Base-by-base conservation (phyloP, 768 basidiomycete species). In the Psilocybe subaeruginosa region DNA sequence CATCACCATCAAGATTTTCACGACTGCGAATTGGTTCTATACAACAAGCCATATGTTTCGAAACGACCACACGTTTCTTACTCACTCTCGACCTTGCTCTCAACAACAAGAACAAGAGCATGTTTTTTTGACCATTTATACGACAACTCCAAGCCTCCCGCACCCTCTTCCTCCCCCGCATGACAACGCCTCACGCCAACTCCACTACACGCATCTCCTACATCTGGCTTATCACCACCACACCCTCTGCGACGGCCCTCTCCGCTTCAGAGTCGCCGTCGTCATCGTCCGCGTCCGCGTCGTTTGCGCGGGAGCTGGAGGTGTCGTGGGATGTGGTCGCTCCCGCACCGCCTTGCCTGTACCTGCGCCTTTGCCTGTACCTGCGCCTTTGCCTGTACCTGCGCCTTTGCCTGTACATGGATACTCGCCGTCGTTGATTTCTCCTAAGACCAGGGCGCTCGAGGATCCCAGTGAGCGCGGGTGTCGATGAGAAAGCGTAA, bases 211-310 rank as follows among this genome's bases (percentile, higher is more conserved):
- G 65, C 55, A 72, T 80, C 58, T 88, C 90, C 23, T 23, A 0
- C 2, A 23, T 23, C 23, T 2, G 23, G 23, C 23, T 86, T 67
- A 85, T 86, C 64, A 79, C 85, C 14, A 88, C 90, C 0, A 90
- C 85, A 0, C 90, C 90, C 3, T 85, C 83, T 11, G 80, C 84
- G 4, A 64, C 78, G 3, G 83, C 82, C 11, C 63, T 74, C 43
- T 2, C 23, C 23, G 23, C 23, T 19, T 74, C 19, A 9, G 19
- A 19, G 19, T 5, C 79, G 16, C 73, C 78, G n/a, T 72, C 19
- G 19, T 19, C 79, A 14, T 68, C 70, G 5, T 76, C 70, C 56
- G 68, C 72, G 6, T 72, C 76, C 19, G 19, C 19, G 19, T 19
- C 11, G 19, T 69, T 73, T 54, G 64, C 72, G 64, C 35, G 71